These are phyloP conservation scores for Physcia stellaris DNA, from an alignment of 495 filamentous ascomycete species.

Conservation along the genomic window DNA sequence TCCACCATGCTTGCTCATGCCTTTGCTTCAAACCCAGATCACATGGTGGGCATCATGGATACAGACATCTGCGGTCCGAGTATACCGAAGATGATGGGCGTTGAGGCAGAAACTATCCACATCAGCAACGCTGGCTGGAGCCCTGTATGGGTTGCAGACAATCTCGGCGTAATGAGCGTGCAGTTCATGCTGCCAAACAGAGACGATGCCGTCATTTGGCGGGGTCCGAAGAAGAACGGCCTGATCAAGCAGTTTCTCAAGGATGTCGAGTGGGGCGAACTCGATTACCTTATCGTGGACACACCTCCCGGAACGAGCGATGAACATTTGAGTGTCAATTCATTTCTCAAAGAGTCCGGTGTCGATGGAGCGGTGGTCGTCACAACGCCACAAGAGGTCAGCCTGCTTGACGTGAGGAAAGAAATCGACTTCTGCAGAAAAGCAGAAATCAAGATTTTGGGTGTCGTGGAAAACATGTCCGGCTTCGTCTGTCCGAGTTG, in stretches of 20 bases:
- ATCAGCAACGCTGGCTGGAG: constrained; percentile 72
- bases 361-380: constrained; percentile 89
- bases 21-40: constrained; percentile 63
- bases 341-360: constrained; percentile 70
- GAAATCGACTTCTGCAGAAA: constrained; percentile 96
- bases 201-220: constrained; percentile 93
- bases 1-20: constrained; percentile 74
- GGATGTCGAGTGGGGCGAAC: constrained; percentile 92
- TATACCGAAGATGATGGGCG: constrained; percentile 97
- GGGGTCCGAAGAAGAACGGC: constrained; percentile 95
- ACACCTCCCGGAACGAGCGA: constrained; percentile 92
- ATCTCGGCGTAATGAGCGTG: constrained; percentile 86
- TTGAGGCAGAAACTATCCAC: constrained; percentile 84
- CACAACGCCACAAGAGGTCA: constrained; percentile 92
- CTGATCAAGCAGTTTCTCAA: constrained; percentile 95
- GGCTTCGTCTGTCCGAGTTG: constrained; percentile 92
- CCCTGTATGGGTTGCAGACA: constrained; percentile 87
- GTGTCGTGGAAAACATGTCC: constrained; percentile 94
- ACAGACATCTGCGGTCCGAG: constrained; percentile 91
- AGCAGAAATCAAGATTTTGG: constrained; percentile 76
- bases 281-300: constrained; percentile 87
- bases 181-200: constrained; percentile 93
- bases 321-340: constrained; percentile 87
- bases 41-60: constrained; percentile 83
- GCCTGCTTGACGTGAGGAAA: constrained; percentile 81